These are phyloP conservation scores for Psilocybe azurescens DNA, from an alignment of 768 basidiomycete species.

Conservation along the genomic window DNA sequence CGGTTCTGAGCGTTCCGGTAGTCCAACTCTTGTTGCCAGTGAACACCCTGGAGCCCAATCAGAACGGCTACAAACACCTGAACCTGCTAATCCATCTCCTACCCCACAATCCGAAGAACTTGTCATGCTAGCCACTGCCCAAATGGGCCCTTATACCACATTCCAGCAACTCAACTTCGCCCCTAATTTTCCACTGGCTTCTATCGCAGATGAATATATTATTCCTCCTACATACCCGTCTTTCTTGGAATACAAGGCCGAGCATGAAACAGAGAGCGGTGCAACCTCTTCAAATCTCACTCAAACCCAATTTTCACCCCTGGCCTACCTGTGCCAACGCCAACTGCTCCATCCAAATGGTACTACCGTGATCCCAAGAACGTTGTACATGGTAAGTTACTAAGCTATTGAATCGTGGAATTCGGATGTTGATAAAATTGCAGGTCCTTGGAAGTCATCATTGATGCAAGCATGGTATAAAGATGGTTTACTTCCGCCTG, in stretches of 20 bases:
- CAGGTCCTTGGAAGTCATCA: slow-evolving; percentile 88
- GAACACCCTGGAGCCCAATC: slow-evolving; percentile 47
- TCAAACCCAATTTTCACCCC: slow-evolving; percentile 80
- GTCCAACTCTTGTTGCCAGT: slow-evolving; percentile 45
- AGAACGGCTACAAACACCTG: slow-evolving; percentile 36
- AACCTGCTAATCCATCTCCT: slow-evolving; percentile 36
- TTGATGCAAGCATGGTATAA: slow-evolving; percentile 92
- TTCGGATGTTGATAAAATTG: slow-evolving; percentile 13
- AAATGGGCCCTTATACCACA: slow-evolving; percentile 86
- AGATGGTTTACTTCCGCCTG: slow-evolving; percentile 81
- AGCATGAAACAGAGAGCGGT: slow-evolving; percentile 62
- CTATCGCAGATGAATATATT: slow-evolving; percentile 88
- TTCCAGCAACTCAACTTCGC: slow-evolving; percentile 91
- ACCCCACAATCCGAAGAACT: slow-evolving; percentile 68
- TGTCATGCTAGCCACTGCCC: slow-evolving; percentile 66
- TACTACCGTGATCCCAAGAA: slow-evolving; percentile 86
- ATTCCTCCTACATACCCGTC: slow-evolving; percentile 90
- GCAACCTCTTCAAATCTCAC: slow-evolving; percentile 50
- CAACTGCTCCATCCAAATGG: slow-evolving; percentile 76
- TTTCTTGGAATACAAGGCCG: slow-evolving; percentile 72
- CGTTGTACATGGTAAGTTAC: slow-evolving; percentile 70
- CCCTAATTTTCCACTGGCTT: slow-evolving; percentile 85
- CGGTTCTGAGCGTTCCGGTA: slow-evolving; percentile 32
- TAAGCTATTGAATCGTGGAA: not conserved
- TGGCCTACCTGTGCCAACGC: slow-evolving; percentile 75